phyloP scores from a whole-genome alignment of 2,329 filamentous ascomycete genomes.

The Ophiostoma novo-ulmi region DNA sequence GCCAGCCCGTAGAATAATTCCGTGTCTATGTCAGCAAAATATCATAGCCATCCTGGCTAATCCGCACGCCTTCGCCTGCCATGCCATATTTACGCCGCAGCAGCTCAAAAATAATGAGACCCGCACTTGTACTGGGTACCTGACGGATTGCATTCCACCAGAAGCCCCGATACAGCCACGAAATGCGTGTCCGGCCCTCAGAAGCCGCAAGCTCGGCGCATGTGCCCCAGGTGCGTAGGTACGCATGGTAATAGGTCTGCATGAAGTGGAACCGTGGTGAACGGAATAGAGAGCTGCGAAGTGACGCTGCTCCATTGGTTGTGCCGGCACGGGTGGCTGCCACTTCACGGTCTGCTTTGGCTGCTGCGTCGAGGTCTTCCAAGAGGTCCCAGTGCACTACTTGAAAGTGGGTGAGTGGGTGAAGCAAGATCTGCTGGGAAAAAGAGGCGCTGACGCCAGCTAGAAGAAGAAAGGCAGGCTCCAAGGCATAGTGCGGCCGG shows the following conservation, averaged over 20 bases:
- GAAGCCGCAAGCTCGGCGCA: constrained; percentile 53
- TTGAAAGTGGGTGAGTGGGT: constrained; percentile 66
- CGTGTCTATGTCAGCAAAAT: constrained; percentile 49
- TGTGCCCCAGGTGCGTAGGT: constrained; percentile 60
- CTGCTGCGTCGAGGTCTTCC: constrained; percentile 59
- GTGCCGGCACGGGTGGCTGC: background rate
- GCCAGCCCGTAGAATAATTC: background rate
- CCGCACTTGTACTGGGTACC: constrained; percentile 71
- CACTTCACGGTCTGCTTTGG: constrained; percentile 21
- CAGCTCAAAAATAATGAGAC: constrained; percentile 73
- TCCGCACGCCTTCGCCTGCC: constrained; percentile 56
- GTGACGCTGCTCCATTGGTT: background rate
- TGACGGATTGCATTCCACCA: constrained; percentile 67
- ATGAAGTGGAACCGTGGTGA: constrained; percentile 49
- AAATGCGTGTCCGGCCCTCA: constrained; percentile 52
- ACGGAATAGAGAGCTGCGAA: background rate
- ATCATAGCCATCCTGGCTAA: constrained; percentile 64
- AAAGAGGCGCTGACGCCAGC: constrained; percentile 66
- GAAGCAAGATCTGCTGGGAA: constrained; percentile 62
- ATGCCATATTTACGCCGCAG: constrained; percentile 67
- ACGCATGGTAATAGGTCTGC: constrained; percentile 64
- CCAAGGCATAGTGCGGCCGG: constrained; percentile 67
- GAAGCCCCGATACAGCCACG: constrained; percentile 67
- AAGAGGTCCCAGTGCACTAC: constrained; percentile 67
- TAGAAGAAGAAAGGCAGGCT: constrained; percentile 64